Conservation (phyloP, 2,329 filamentous ascomycete species). For the Tympanopsis confertula region DNA sequence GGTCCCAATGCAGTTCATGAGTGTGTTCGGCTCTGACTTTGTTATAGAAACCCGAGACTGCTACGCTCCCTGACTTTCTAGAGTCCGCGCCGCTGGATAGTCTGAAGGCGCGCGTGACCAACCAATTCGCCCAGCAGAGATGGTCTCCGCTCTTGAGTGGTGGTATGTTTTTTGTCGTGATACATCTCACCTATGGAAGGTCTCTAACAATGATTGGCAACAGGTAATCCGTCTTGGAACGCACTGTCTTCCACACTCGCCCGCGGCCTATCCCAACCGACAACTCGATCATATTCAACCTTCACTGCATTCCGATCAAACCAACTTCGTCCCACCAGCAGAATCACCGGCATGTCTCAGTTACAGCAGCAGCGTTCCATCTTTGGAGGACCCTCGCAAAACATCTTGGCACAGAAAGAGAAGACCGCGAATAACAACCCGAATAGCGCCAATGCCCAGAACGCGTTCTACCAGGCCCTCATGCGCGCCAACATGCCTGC, state of each 20-base stretch:
- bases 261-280: no score
- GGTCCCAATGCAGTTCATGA: not conserved
- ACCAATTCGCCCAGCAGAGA: not conserved
- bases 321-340: constrained; percentile 5
- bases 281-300: not conserved
- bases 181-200: no score
- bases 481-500: constrained; percentile 86
- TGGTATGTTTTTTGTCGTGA: not conserved
- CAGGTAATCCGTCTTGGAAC: no score
- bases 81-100: not conserved
- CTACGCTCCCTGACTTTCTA: not conserved
- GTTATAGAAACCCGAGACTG: not conserved
- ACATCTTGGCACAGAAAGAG: constrained; percentile 73
- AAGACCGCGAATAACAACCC: constrained; percentile 89
- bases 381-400: constrained; percentile 39
- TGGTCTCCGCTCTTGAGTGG: not conserved
- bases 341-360: constrained; percentile 5
- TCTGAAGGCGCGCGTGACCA: not conserved
- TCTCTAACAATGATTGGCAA: no score
- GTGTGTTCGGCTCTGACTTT: not conserved
- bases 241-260: no score
- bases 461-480: constrained; percentile 85
- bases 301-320: not conserved
- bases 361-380: constrained; percentile 24
- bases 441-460: constrained; percentile 74